phyloP scores from a whole-genome alignment of 2,329 filamentous ascomycete genomes.

The Aspergillus hortae region DNA sequence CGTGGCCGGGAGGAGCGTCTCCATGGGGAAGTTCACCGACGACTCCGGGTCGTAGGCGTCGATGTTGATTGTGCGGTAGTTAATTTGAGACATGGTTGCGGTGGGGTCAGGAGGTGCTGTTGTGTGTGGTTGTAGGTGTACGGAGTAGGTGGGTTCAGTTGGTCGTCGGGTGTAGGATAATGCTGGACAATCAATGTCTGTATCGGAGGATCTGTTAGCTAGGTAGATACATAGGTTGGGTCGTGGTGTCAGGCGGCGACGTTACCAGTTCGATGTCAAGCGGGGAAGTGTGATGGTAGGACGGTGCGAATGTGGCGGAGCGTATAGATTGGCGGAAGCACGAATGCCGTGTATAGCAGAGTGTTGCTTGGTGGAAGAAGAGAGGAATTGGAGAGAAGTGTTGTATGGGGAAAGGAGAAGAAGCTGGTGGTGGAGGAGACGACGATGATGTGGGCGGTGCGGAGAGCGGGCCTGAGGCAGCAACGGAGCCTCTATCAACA shows the following conservation, averaged over 20 bases:
- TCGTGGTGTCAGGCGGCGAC: too few relatives aligned
- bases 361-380: not conserved
- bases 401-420: not conserved
- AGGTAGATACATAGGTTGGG: too few relatives aligned
- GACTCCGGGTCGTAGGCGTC: conserved; percentile 89
- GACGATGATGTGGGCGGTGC: not conserved
- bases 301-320: too few relatives aligned
- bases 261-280: too few relatives aligned
- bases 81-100: conserved; percentile 47
- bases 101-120: not conserved
- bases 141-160: not conserved
- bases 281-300: too few relatives aligned
- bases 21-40: conserved; percentile 83
- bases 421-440: not conserved
- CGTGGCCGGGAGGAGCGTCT: conserved; percentile 73
- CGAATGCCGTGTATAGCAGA: too few relatives aligned
- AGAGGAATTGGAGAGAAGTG: not conserved
- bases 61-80: conserved; percentile 88
- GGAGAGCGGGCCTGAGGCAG: not conserved
- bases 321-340: too few relatives aligned
- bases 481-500: not conserved
- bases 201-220: too few relatives aligned
- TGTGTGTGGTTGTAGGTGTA: not conserved
- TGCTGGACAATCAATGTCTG: too few relatives aligned
- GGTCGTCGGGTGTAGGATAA: not conserved